These are phyloP conservation scores for Histomonas meleagridis DNA, from an alignment of 208 protist species.

Conservation along the genomic window DNA sequence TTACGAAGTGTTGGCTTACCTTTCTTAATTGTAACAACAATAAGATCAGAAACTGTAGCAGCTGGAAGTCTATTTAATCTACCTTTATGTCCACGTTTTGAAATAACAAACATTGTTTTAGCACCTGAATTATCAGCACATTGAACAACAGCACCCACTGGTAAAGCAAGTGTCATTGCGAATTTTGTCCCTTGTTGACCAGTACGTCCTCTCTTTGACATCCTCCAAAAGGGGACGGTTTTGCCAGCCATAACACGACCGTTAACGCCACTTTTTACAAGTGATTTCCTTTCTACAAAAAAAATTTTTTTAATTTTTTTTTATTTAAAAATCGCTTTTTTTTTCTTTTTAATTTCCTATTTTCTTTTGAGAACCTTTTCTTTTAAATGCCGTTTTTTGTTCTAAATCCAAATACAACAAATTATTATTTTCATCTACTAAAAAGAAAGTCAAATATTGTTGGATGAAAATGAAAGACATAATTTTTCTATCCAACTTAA, in stretches of 20 bases:
- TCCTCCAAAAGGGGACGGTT: not conserved
- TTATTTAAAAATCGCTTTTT: too few relatives aligned
- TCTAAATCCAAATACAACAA: not conserved
- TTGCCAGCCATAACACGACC: too few relatives aligned
- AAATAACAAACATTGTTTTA: conserved; percentile 98
- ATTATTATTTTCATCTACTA: not conserved
- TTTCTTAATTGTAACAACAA: conserved; percentile 98
- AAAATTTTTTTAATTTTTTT: too few relatives aligned
- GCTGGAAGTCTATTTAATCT: conserved; percentile 91
- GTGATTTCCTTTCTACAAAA: too few relatives aligned
- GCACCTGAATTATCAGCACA: conserved; percentile 99
- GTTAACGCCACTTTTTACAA: too few relatives aligned
- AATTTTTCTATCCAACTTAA: not conserved
- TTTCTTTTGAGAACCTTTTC: too few relatives aligned
- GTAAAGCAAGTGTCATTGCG: conserved; percentile 88
- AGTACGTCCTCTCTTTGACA: conserved; percentile 44
- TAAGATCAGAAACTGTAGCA: conserved; percentile 90
- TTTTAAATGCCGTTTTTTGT: too few relatives aligned
- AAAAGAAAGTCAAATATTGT: not conserved
- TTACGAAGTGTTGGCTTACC: conserved; percentile 98
- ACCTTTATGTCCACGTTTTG: conserved; percentile 87
- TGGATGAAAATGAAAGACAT: not conserved
- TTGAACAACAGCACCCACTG: conserved; percentile 93
- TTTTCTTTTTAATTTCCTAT: too few relatives aligned
- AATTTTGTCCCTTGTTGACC: conserved; percentile 75